Base-by-base conservation (phyloP, 2,329 filamentous ascomycete species). In the Alternaria solani region DNA sequence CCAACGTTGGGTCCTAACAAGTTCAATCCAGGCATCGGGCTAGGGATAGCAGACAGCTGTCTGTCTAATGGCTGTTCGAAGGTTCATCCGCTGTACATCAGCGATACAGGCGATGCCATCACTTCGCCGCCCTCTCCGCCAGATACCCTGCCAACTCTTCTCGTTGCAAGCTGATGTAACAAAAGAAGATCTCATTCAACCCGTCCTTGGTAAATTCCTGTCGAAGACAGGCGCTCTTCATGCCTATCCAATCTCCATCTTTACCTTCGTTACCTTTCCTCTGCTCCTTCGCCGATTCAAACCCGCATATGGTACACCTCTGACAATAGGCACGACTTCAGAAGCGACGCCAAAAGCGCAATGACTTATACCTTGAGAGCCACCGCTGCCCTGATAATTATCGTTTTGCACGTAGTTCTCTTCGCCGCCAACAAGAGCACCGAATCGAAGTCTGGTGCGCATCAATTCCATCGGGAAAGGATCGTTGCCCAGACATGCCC, bases 61-160 rank as follows among this genome's bases (percentile, higher is more conserved):
- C 80, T 84, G 25, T 64, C 67, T 49, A 84, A 84, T 52, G 80
- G 77, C 20, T 82, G 82, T 12, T 62, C 71, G 14, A 72, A 71
- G 39, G 76, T 85, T 56, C 83, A 82, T 72, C 81, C 80, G 9
- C 79, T 86, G 34, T 81, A 83, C 65, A 80, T 85, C 39, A 77
- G 77, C 41, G 75, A 79, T 3, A 68, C 78, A 0, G 80, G 80
- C 44, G 78, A 80, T 4, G 81, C 20, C 20, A 23, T 23, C 20
- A 84, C 2, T 83, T 84, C 61, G 68, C 66, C 12, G 67, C 79
- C 3, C 82, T 84, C 62, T 68, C 67, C 12, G 67, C 79, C 61
- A 78, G 69, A 25, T 82, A 78, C 55, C 81, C 82, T 0, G 74
- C 11, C 75, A 78, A 25, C 63, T 85, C 0, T 79, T 79, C 44